Evolutionary conservation across 306 rosid genomes (phyloP).

Genomic region (Potentilla sterilis): DNA sequence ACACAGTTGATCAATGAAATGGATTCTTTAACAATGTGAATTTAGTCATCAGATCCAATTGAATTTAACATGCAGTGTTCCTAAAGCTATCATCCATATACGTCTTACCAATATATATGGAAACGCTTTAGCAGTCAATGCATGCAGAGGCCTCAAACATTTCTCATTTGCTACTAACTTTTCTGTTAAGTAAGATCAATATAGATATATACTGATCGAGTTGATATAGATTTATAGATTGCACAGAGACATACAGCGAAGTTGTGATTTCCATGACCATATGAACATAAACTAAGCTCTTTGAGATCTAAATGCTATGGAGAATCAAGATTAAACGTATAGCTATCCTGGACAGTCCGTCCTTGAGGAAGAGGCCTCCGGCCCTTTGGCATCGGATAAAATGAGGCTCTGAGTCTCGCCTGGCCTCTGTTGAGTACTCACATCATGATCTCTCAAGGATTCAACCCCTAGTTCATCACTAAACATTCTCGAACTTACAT

Average conservation of each 20-base stretch:
- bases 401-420: neutral
- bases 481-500: neutral
- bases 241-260: no score
- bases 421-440: neutral
- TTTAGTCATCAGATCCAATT: no score
- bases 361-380: neutral
- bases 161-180: no score
- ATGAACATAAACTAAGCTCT: no score
- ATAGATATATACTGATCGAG: no score
- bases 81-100: no score
- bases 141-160: no score
- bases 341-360: neutral
- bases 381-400: neutral
- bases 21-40: neutral
- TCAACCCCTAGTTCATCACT: conserved; percentile 11
- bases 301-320: neutral
- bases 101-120: no score
- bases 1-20: neutral
- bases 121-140: no score
- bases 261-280: no score
- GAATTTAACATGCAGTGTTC: neutral
- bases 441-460: neutral
- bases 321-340: conserved; percentile 6
- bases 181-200: no score
- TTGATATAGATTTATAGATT: no score